Conservation (phyloP, 768 basidiomycete species). For the Lactarius sp. region DNA sequence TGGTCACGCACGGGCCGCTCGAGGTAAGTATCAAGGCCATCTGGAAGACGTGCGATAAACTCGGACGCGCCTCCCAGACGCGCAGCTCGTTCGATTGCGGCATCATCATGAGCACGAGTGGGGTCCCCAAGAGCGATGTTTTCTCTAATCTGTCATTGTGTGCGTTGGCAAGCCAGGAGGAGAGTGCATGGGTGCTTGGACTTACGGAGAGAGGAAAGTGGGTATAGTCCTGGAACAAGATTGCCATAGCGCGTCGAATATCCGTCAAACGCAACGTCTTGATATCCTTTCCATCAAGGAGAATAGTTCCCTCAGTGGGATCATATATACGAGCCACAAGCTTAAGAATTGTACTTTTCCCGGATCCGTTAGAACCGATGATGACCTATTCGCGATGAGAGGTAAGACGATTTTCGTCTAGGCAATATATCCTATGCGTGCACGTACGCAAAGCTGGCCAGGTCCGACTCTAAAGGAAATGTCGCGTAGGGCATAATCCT, state of each 20-base stretch:
- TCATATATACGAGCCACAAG: slow-evolving; percentile 69
- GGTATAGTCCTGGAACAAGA: slow-evolving; percentile 82
- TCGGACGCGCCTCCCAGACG: slow-evolving; percentile 62
- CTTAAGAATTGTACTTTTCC: slow-evolving; percentile 76
- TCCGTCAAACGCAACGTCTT: slow-evolving; percentile 56
- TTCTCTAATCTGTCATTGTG: slow-evolving; percentile 53
- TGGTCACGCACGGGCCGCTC: slow-evolving; percentile 63
- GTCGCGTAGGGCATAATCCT: slow-evolving; percentile 48
- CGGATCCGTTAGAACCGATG: slow-evolving; percentile 74
- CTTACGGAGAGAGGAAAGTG: slow-evolving; percentile 72
- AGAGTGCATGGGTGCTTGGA: not conserved
- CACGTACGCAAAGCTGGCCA: slow-evolving; percentile 69
- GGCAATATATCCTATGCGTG: slow-evolving; percentile 2
- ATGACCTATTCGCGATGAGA: slow-evolving; percentile 48
- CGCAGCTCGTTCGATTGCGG: slow-evolving; percentile 62
- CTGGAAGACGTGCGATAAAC: slow-evolving; percentile 59
- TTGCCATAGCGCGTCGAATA: slow-evolving; percentile 59
- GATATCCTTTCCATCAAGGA: slow-evolving; percentile 63
- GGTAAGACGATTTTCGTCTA: not conserved
- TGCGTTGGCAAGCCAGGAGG: not conserved
- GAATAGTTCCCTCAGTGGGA: slow-evolving; percentile 58
- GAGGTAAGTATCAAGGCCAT: slow-evolving; percentile 67
- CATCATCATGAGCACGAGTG: slow-evolving; percentile 44
- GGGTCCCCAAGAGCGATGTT: slow-evolving; percentile 77
- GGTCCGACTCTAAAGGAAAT: slow-evolving; percentile 65